phyloP scores from a whole-genome alignment of 805 yeast genomes.

The Saccharomycopsis sp. region DNA sequence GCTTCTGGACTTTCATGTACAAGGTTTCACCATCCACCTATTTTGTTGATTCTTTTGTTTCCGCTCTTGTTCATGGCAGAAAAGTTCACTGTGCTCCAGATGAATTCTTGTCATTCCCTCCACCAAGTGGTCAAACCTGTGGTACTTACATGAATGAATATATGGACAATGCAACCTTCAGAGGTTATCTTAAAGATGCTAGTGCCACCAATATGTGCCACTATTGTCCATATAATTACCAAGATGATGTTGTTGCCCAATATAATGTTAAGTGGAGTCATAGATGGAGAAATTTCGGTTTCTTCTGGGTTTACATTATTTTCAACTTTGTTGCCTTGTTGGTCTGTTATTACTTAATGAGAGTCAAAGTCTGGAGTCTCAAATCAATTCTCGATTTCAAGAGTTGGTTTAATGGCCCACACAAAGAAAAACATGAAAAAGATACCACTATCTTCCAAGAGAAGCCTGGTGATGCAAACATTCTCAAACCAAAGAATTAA shows the following conservation, averaged over 20 bases:
- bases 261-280: slow-evolving; percentile 35
- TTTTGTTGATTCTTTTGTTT: slow-evolving; percentile 37
- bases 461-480: slow-evolving; percentile 33
- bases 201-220: slow-evolving; percentile 34
- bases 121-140: slow-evolving; percentile 45
- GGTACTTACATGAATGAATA: slow-evolving; percentile 34
- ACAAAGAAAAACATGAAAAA: slow-evolving; percentile 40
- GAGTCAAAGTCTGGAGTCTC: slow-evolving; percentile 33
- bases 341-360: slow-evolving; percentile 30
- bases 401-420: slow-evolving; percentile 36
- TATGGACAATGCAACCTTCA: slow-evolving; percentile 29
- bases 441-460: slow-evolving; percentile 35
- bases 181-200: slow-evolving; percentile 41
- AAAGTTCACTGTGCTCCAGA: slow-evolving; percentile 30
- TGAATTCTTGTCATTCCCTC: slow-evolving; percentile 35
- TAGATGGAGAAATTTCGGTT: slow-evolving; percentile 64
- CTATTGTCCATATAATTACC: slow-evolving; percentile 33
- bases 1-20: slow-evolving; percentile 44
- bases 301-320: slow-evolving; percentile 38
- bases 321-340: slow-evolving; percentile 37
- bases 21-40: slow-evolving; percentile 42
- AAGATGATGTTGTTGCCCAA: slow-evolving; percentile 28
- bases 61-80: slow-evolving; percentile 35
- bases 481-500: slow-evolving; percentile 22
- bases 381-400: slow-evolving; percentile 30